Percentiles rank a stretch among this genome's conserved stretches.
Conservation (phyloP, 495 filamentous ascomycete genomes). For the Aspergillus nidulans region DNA sequence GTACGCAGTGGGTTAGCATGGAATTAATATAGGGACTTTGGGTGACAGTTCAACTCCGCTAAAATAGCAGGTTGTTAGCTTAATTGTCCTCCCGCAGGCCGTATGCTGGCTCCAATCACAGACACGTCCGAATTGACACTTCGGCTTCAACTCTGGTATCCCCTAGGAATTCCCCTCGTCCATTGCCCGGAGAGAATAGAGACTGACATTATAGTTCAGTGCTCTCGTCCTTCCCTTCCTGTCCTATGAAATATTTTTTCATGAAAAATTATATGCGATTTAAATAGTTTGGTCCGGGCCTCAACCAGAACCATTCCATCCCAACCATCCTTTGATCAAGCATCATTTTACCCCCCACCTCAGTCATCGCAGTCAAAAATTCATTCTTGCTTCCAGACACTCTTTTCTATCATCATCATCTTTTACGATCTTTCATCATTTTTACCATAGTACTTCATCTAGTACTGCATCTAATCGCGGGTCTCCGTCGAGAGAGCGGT, state of each 20-base stretch:
- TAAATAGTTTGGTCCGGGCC: constrained; percentile 2
- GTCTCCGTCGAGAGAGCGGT: background rate
- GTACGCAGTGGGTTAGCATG: background rate
- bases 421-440: background rate
- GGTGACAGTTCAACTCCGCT: background rate
- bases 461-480: background rate
- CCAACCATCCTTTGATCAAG: background rate
- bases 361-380: background rate
- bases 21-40: background rate
- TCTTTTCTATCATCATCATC: too few relatives aligned
- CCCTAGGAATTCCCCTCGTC: background rate
- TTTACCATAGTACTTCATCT: background rate
- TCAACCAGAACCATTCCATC: background rate
- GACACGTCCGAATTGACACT: background rate
- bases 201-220: background rate
- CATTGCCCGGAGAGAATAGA: background rate
- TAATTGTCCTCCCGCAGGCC: background rate
- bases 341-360: background rate
- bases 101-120: constrained; percentile 4
- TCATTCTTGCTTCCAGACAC: background rate
- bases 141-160: background rate
- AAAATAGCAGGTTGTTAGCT: background rate
- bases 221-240: background rate
- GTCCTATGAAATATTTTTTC: background rate
- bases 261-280: too few relatives aligned